These are phyloP conservation scores for Aspergillus alliaceus DNA, from an alignment of 2,329 filamentous ascomycete genomes.

Conservation along the genomic window DNA sequence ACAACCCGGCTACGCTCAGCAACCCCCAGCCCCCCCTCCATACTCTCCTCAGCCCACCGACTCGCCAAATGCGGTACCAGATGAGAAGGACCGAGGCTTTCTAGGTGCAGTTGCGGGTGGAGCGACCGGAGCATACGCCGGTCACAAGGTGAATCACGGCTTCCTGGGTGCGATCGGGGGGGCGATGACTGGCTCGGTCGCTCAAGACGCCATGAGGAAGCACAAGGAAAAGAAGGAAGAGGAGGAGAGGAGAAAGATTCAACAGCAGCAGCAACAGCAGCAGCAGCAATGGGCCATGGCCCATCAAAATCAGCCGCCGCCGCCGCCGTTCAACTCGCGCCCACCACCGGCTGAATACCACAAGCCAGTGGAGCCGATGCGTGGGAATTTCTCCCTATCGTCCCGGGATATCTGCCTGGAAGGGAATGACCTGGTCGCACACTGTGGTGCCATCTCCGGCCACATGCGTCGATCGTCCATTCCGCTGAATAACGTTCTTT, in stretches of 20 bases:
- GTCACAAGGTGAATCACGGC: constrained; percentile 47
- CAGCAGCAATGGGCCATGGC: not conserved
- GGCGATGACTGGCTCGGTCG: constrained; percentile 45
- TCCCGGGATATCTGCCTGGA: constrained; percentile 36
- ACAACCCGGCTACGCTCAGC: not conserved
- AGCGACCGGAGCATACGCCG: constrained; percentile 44
- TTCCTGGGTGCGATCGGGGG: constrained; percentile 48
- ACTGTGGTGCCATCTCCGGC: constrained; percentile 33
- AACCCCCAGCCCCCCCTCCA: not conserved
- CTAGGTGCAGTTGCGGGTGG: constrained; percentile 47
- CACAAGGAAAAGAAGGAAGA: constrained; percentile 29
- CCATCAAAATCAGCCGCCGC: too few relatives aligned
- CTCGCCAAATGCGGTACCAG: not conserved
- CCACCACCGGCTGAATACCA: not conserved
- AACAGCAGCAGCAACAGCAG: too few relatives aligned
- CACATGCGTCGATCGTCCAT: constrained; percentile 32
- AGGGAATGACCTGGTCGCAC: constrained; percentile 36
- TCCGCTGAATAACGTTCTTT: constrained; percentile 39
- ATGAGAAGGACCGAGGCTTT: constrained; percentile 44
- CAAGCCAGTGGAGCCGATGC: too few relatives aligned
- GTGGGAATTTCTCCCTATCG: constrained; percentile 41
- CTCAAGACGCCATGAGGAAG: constrained; percentile 47
- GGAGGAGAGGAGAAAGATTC: constrained; percentile 8
- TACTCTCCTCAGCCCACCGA: constrained; percentile 1
- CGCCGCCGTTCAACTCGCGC: too few relatives aligned